Evolutionary conservation across 139 green algal species (phyloP).

Genomic region (Gonium pectorale): DNA sequence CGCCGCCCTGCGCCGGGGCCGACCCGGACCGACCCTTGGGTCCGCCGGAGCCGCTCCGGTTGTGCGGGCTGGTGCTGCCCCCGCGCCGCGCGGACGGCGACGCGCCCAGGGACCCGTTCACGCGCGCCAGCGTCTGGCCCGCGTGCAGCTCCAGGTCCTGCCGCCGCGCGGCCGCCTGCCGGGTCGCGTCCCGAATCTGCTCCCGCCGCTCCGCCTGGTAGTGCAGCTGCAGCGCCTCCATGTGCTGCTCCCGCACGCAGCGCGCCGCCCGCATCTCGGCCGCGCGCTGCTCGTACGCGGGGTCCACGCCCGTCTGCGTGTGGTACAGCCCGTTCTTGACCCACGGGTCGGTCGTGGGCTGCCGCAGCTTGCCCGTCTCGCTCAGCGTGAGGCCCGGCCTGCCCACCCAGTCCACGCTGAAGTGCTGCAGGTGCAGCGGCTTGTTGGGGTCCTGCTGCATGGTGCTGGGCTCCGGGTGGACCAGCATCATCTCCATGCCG

Average conservation of each 20-base stretch:
- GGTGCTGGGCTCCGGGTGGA: constrained; percentile 37
- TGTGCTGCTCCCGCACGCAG: constrained; percentile 33
- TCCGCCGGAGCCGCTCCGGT: neutral
- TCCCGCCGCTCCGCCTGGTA: constrained; percentile 35
- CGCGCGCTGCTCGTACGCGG: constrained; percentile 16
- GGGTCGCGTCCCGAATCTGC: constrained; percentile 18
- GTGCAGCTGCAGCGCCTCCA: constrained; percentile 30
- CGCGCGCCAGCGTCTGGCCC: constrained; percentile 30
- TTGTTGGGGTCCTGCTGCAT: neutral
- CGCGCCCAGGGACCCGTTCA: neutral
- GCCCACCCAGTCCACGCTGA: constrained; percentile 44
- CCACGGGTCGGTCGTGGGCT: constrained; percentile 2
- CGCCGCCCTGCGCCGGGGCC: neutral
- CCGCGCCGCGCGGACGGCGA: neutral
- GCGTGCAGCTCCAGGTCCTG: constrained; percentile 32
- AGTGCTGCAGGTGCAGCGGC: constrained; percentile 34
- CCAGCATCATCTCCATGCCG: constrained; percentile 33
- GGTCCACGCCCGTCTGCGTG: neutral
- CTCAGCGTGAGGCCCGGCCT: constrained; percentile 22
- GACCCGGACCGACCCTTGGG: neutral
- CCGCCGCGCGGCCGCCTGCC: neutral
- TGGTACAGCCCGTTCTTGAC: constrained; percentile 21
- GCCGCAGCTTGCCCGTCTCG: constrained; percentile 32
- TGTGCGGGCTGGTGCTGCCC: too few relatives aligned
- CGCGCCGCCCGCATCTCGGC: constrained; percentile 40